Evolutionary conservation across 1,139 yeast genomes (phyloP).

Genomic region (Taphrina flavorubra): DNA sequence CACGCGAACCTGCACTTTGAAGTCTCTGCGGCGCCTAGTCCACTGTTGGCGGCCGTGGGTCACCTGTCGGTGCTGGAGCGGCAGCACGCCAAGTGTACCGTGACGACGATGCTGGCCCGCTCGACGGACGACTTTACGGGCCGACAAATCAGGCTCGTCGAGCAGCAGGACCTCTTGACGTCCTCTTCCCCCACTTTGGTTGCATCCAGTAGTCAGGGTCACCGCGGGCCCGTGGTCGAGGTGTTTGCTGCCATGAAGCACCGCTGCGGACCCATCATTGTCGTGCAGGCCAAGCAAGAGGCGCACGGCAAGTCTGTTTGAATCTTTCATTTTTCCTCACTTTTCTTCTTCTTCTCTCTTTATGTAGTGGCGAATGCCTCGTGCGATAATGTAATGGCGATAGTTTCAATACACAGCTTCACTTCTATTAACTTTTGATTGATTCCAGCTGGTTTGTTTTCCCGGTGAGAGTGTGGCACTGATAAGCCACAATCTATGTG

Average conservation of each 20-base stretch:
- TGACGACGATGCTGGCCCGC: conserved; percentile 5
- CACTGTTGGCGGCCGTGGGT: conserved; percentile 18
- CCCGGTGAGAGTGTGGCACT: neutral
- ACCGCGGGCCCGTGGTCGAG: conserved; percentile 27
- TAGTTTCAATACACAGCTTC: neutral
- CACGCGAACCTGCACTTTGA: conserved; percentile 3
- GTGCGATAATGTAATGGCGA: neutral
- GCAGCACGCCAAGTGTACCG: conserved; percentile 13
- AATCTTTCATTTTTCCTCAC: too few species aligned
- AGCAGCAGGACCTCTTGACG: neutral
- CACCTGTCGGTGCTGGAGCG: conserved; percentile 2
- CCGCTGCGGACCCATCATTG: conserved; percentile 18
- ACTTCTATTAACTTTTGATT: neutral
- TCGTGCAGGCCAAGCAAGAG: conserved; percentile 22
- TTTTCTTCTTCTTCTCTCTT: too few species aligned
- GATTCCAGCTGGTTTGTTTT: too few species aligned
- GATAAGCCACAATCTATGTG: conserved; percentile 4
- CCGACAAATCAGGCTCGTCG: neutral
- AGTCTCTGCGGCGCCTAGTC: conserved; percentile 1
- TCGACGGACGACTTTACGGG: conserved; percentile 5
- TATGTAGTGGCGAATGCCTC: neutral
- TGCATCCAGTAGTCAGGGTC: neutral
- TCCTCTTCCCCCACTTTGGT: neutral
- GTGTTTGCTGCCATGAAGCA: conserved; percentile 27
- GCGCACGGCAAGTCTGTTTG: neutral